phyloP scores from a whole-genome alignment of 1,284 basidiomycete species.

The Xerocomus cyaneibrunnescens region DNA sequence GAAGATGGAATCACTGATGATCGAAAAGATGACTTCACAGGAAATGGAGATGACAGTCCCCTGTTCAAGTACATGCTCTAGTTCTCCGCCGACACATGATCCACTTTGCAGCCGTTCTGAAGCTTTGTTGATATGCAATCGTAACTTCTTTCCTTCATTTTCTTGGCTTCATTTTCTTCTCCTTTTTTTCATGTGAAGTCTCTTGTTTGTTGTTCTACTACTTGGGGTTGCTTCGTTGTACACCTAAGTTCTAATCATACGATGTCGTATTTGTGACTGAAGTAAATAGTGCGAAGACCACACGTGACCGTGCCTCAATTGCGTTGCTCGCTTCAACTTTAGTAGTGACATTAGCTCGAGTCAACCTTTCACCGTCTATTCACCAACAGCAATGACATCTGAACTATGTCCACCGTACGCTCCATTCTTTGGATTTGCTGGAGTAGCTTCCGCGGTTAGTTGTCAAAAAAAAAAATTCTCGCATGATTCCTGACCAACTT shows the following conservation, averaged over 20 bases:
- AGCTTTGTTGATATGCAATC: not conserved
- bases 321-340: too few relatives aligned
- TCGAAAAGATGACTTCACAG: constrained; percentile 37
- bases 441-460: constrained; percentile 77
- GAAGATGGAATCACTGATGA: constrained; percentile 40
- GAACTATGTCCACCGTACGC: constrained; percentile 74
- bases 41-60: constrained; percentile 49
- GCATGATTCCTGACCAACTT: constrained; percentile 13
- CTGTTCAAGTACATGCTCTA: constrained; percentile 42
- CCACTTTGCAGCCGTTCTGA: not conserved
- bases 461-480: not conserved
- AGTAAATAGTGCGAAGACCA: too few relatives aligned
- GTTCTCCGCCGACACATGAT: not conserved
- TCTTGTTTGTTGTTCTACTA: too few relatives aligned
- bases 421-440: constrained; percentile 84
- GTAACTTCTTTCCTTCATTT: not conserved
- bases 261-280: too few relatives aligned
- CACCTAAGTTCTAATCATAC: too few relatives aligned
- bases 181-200: too few relatives aligned
- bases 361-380: too few relatives aligned
- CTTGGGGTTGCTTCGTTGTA: too few relatives aligned
- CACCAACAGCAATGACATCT: constrained; percentile 44
- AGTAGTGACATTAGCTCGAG: too few relatives aligned
- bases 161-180: too few relatives aligned
- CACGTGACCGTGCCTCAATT: too few relatives aligned